phyloP scores from a whole-genome alignment of 371 early-diverging fungal genomes.

The Lichtheimia ramosa region DNA sequence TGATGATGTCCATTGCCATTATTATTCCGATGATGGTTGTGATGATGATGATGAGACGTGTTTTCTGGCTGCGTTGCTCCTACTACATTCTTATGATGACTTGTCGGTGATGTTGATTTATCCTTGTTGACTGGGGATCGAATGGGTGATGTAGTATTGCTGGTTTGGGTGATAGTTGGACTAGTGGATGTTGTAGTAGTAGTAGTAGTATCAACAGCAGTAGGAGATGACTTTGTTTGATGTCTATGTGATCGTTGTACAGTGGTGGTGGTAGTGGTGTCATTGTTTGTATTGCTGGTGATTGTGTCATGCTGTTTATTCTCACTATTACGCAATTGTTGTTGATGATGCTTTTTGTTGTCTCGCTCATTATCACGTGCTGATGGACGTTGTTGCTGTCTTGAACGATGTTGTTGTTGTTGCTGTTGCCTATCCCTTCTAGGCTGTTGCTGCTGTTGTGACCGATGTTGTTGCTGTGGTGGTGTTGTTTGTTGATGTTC shows the following conservation, averaged over 20 bases:
- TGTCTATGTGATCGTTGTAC: too few species aligned
- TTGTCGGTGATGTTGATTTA: background rate
- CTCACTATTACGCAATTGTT: background rate
- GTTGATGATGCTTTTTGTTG: background rate
- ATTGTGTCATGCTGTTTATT: background rate
- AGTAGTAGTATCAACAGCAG: too few species aligned
- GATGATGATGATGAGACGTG: background rate
- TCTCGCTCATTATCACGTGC: background rate
- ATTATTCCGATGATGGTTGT: background rate
- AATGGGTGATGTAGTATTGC: background rate
- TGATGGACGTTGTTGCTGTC: background rate
- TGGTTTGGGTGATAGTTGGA: too few species aligned
- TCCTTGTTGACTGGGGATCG: background rate
- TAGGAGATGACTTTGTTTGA: too few species aligned
- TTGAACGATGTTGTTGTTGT: background rate
- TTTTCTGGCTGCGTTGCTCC: too few species aligned
- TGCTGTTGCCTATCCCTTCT: background rate
- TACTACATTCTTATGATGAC: too few species aligned
- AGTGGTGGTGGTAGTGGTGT: background rate
- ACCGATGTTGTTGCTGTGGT: slow-evolving; percentile 3
- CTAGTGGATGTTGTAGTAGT: too few species aligned
- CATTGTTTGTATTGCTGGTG: background rate
- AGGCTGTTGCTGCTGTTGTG: slow-evolving; percentile 1
- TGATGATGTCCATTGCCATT: background rate
- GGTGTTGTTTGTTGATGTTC: background rate